phyloP scores from a whole-genome alignment of 805 yeast genomes.

The Cyberlindnera mycetangii region DNA sequence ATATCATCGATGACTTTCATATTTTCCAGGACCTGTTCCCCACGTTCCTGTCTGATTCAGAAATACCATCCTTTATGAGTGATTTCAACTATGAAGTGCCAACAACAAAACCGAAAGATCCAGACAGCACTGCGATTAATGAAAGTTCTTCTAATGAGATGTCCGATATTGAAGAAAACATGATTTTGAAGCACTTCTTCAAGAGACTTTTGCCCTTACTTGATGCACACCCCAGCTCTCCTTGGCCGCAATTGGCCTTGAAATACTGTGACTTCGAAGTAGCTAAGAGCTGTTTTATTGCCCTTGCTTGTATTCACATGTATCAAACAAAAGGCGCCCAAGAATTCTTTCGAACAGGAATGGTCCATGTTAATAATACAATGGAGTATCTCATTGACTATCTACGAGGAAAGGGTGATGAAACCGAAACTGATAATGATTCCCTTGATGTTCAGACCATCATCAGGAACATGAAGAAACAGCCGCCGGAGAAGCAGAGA shows the following conservation, averaged over 20 bases:
- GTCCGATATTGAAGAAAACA: conserved; percentile 47
- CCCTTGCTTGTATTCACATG: conserved; percentile 55
- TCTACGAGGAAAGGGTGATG: conserved; percentile 31
- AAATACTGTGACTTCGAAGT: conserved; percentile 56
- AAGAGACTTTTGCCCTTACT: conserved; percentile 48
- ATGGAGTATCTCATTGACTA: conserved; percentile 52
- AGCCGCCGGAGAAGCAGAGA: conserved; percentile 34
- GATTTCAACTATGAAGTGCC: conserved; percentile 5
- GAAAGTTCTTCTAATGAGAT: conserved; percentile 10
- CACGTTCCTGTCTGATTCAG: conserved; percentile 17
- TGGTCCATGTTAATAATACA: conserved; percentile 52
- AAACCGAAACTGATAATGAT: conserved; percentile 15
- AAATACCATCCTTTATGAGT: conserved; percentile 18
- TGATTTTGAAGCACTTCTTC: conserved; percentile 54
- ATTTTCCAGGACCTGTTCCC: conserved; percentile 28
- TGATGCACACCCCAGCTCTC: conserved; percentile 59
- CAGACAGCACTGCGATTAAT: neutral
- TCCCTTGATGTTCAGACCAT: conserved; percentile 33
- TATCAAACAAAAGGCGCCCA: conserved; percentile 52
- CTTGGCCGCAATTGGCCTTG: conserved; percentile 59
- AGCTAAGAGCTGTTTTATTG: conserved; percentile 55
- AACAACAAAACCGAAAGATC: neutral
- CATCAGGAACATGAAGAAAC: conserved; percentile 35
- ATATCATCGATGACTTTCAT: conserved; percentile 25
- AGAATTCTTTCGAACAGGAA: conserved; percentile 50